Evolutionary conservation across 352 stramenopile genomes (phyloP).

Genomic region (Phytophthora pluvialis): DNA sequence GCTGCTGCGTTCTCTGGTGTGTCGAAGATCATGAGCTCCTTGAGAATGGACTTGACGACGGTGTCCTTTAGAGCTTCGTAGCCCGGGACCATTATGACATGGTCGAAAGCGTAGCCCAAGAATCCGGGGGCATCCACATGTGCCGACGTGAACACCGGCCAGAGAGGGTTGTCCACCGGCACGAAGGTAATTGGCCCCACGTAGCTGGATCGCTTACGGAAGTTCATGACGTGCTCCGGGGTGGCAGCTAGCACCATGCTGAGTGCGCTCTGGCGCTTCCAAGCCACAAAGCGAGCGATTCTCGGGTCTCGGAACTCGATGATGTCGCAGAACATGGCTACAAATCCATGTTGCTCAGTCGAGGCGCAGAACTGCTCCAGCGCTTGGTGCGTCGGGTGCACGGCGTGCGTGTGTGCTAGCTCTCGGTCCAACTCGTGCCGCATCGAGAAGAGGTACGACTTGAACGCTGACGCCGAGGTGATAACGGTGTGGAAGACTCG

Average conservation of each 20-base stretch:
- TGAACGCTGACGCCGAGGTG: constrained; percentile 51
- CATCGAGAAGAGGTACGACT: constrained; percentile 61
- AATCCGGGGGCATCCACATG: constrained; percentile 52
- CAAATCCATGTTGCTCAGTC: constrained; percentile 66
- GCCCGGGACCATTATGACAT: constrained; percentile 57
- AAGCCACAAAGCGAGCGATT: constrained; percentile 63
- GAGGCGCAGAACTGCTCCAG: constrained; percentile 62
- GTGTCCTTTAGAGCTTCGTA: constrained; percentile 70
- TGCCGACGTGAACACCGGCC: constrained; percentile 60
- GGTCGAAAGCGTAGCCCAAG: constrained; percentile 78
- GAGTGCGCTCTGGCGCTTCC: constrained; percentile 61
- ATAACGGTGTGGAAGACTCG: constrained; percentile 49
- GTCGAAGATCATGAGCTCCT: constrained; percentile 80
- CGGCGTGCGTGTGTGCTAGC: constrained; percentile 50
- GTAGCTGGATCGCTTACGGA: constrained; percentile 57
- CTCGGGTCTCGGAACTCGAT: constrained; percentile 64
- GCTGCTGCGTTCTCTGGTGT: constrained; percentile 51
- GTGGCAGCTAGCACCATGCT: constrained; percentile 70
- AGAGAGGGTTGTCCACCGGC: constrained; percentile 71
- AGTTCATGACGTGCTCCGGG: constrained; percentile 63
- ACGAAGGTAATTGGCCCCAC: constrained; percentile 72
- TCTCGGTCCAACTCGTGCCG: constrained; percentile 51
- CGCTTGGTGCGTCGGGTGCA: constrained; percentile 43
- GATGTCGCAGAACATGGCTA: constrained; percentile 84
- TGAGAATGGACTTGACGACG: constrained; percentile 76